Conservation (phyloP, 768 basidiomycete genomes). For the Collybia sordida region DNA sequence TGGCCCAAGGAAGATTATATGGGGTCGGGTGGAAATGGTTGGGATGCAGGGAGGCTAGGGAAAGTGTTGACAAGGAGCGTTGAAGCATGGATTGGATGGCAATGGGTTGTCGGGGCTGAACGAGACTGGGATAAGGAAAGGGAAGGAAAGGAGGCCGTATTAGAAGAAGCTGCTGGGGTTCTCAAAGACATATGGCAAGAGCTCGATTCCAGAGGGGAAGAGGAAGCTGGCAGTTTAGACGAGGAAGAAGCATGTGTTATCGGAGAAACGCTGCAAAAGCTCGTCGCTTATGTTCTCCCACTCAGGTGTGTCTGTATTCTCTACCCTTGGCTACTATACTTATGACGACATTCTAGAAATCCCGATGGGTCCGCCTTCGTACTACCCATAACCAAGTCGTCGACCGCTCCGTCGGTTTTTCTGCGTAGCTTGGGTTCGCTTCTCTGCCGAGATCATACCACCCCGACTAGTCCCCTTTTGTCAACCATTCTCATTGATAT, state of each 20-base stretch:
- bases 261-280: constrained; percentile 58
- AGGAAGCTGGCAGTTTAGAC: constrained; percentile 48
- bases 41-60: constrained; percentile 64
- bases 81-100: constrained; percentile 55
- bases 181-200: constrained; percentile 75
- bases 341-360: constrained; percentile 27
- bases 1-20: constrained; percentile 66
- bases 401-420: constrained; percentile 57
- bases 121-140: constrained; percentile 25
- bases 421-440: constrained; percentile 63
- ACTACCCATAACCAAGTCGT: constrained; percentile 54
- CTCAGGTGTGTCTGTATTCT: constrained; percentile 1
- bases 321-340: background rate
- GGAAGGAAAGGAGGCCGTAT: constrained; percentile 49
- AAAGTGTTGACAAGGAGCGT: constrained; percentile 53
- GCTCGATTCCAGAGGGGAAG: constrained; percentile 59
- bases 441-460: constrained; percentile 60
- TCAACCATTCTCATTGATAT: constrained; percentile 64
- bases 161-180: constrained; percentile 70
- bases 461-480: constrained; percentile 58
- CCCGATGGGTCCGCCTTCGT: constrained; percentile 42
- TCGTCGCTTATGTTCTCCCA: constrained; percentile 50
- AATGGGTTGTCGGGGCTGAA: constrained; percentile 25
- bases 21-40: constrained; percentile 42
- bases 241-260: constrained; percentile 69